These are phyloP conservation scores for Apiotrichum domesticum DNA, from an alignment of 1,284 basidiomycete species.

Conservation along the genomic window DNA sequence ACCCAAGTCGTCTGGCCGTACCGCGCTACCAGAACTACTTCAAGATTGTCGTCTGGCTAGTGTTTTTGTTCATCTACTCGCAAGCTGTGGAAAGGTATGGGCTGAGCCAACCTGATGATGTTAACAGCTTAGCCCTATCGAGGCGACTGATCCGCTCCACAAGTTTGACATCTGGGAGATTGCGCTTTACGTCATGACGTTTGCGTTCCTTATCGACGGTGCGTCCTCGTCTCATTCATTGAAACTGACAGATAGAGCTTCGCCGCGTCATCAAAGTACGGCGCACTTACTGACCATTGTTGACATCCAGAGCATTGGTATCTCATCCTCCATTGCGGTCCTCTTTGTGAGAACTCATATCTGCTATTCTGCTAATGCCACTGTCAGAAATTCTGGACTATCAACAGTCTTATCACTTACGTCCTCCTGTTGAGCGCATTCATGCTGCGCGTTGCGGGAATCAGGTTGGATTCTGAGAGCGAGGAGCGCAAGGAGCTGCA, in stretches of 20 bases:
- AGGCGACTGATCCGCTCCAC: conserved; percentile 36
- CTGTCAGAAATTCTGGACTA: conserved; percentile 60
- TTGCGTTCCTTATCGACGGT: conserved; percentile 75
- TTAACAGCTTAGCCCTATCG: conserved; percentile 42
- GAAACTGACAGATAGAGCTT: too few relatives aligned
- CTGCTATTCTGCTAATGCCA: too few relatives aligned
- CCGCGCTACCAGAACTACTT: conserved; percentile 58
- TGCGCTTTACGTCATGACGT: conserved; percentile 65
- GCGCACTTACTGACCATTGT: too few relatives aligned
- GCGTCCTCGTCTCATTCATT: conserved; percentile 49
- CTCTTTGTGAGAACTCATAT: too few relatives aligned
- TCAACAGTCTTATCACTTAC: conserved; percentile 66
- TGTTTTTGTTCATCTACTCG: conserved; percentile 79
- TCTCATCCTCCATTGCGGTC: too few relatives aligned
- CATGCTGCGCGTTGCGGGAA: conserved; percentile 61
- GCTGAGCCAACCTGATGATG: too few relatives aligned
- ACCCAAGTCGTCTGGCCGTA: conserved; percentile 75
- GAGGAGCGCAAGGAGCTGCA: conserved; percentile 48
- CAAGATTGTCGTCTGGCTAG: conserved; percentile 64
- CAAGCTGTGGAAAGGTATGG: conserved; percentile 56
- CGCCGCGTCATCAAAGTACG: too few relatives aligned
- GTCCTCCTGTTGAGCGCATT: conserved; percentile 67
- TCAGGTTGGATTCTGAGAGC: conserved; percentile 49
- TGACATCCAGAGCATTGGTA: too few relatives aligned
- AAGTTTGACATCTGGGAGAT: conserved; percentile 70